Base-by-base conservation (phyloP, 73 alveolate species). In the Paramecium tetraurelia region DNA sequence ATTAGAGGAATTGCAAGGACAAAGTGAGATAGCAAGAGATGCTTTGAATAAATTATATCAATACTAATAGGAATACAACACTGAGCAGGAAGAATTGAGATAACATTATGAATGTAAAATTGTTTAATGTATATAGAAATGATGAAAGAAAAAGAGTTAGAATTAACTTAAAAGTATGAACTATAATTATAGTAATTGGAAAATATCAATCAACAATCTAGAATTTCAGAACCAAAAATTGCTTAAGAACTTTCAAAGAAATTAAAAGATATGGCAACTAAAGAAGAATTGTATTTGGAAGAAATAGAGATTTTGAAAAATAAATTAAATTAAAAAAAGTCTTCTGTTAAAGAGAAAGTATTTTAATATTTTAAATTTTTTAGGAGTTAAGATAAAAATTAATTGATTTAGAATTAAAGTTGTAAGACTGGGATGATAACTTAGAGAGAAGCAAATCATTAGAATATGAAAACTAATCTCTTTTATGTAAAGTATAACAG, bases 331-430 rank as follows among this genome's bases (percentile, higher is more conserved):
- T 20, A 41, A 80, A 80, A 48, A 22, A 40, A 80, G 16, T 20
- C 44, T 24, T 20, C 57, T 31, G 31, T 46, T 43, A 80, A 80
- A 24, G 90, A 80, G 53, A 48, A 72, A 72, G 86, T 72, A 36
- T 36, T 12, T 53, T 18, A 33, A 36, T 29, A 72, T 33, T 14
- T 21, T 35, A 33, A 36, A 22, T 22, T 72, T 27, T 59, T 36
- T 72, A 80, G 90, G 90, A 80, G 48, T 80, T 80, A 80, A 80
- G 90, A 80, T 80, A 80, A 48, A 80, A 80, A 48, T 80, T 80
- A 80, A 48, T 80, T 41, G 90, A 80, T 44, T 40, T 80, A 63
- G 90, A 80, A 24, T 7, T 80, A 27, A 40, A 44, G 16, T 24
- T 80, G 76, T 22, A 40, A 27, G 75, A 80, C 5, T 43, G 70